Base-by-base conservation (phyloP, 768 basidiomycete species). In the Pleurotus tuber-regium region DNA sequence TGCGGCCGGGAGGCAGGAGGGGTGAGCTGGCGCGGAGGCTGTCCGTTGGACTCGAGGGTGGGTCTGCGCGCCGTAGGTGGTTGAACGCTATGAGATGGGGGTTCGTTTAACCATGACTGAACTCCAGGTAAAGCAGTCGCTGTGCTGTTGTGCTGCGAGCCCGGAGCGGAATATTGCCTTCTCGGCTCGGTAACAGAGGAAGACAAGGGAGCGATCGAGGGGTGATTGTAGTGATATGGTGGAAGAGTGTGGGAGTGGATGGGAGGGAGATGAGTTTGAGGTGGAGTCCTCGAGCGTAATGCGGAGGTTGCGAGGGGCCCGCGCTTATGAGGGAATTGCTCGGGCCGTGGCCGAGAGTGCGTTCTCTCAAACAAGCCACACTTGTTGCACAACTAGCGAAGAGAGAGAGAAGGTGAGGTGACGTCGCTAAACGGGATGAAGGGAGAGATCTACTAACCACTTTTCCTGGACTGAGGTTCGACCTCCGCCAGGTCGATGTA, bases 351-450 rank as follows among this genome's bases (percentile, higher is more conserved):
- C 12, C 86, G 79, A 11, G 86, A 87, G 65, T 90, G 88, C 0
- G 88, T 90, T 36, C 88, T 79, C 65, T 90, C 88, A 56, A 89
- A 90, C 3, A 90, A 67, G 12, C 88, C 88, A 59, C 88, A 90
- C 63, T 90, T 90, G 74, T 80, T 80, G 65, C 79, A 80, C 21
- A 80, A 69, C 77, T 79, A 47, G 14, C 4, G 36, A 31, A 35
- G 44, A 30, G 30, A 43, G 24, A 23, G 33, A 7, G 48, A 26
- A 73, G 71, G 61, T 69, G 72, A 26, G 47, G 57, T 23, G 16
- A 29, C 9, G 29, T 39, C 23, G 26, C 31, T 55, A 43, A 51
- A 25, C 14, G 16, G 2, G 51, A 33, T 25, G 29, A 30, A 47
- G 8, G 42, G 30, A 23, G 28, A 30, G 14, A 23, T 21, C 6